Percentiles rank a stretch among this genome's conserved stretches.
Evolutionary conservation across 208 protist species (phyloP).

Genomic region (Blechomonas ayalai): DNA sequence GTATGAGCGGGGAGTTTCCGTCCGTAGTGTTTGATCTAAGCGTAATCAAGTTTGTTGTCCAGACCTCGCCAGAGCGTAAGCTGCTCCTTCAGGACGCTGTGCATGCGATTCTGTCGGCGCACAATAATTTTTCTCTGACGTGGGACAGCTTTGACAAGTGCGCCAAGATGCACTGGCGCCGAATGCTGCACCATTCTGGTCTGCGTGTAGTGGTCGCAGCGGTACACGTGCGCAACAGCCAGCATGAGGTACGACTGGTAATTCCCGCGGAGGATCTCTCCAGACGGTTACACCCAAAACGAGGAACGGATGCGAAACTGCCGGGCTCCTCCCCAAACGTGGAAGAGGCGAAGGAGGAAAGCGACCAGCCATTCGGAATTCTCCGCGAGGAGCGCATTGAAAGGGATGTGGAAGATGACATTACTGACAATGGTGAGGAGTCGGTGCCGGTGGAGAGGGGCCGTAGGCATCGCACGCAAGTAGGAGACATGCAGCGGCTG

Average conservation of each 20-base stretch:
- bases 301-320: too few relatives aligned
- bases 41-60: constrained; percentile 32
- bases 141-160: background rate
- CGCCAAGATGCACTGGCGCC: constrained; percentile 16
- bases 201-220: constrained; percentile 37
- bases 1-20: constrained; percentile 9
- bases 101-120: constrained; percentile 45
- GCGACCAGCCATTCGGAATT: too few relatives aligned
- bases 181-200: constrained; percentile 26
- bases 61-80: constrained; percentile 44
- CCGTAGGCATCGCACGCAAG: background rate
- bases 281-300: background rate
- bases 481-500: background rate
- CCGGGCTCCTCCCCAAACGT: too few relatives aligned
- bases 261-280: constrained; percentile 30
- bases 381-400: background rate
- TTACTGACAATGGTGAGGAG: constrained; percentile 1
- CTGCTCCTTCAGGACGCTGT: constrained; percentile 63
- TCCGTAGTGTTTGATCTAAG: constrained; percentile 38
- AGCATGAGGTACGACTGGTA: constrained; percentile 27
- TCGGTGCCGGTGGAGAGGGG: background rate
- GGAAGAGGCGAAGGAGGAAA: too few relatives aligned
- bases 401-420: constrained; percentile 2
- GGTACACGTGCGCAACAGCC: constrained; percentile 13
- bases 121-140: constrained; percentile 12